phyloP scores from a whole-genome alignment of 2,329 filamentous ascomycete species.

The Lasiodiplodia sp. region DNA sequence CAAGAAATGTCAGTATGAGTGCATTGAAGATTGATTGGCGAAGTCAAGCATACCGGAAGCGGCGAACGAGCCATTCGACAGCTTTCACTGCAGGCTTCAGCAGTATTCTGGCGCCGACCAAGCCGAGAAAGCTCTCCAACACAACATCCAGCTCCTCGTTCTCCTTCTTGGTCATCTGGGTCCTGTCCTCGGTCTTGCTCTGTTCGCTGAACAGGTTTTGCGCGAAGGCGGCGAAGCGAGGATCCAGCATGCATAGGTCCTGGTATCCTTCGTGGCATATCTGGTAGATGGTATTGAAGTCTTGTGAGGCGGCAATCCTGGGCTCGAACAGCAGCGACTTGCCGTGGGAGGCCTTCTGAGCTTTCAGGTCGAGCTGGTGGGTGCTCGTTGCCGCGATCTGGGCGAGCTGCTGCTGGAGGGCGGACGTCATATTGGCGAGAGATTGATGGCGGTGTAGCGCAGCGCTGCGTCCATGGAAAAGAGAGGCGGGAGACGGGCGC shows the following conservation, averaged over 20 bases:
- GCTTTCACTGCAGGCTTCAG: constrained; percentile 89
- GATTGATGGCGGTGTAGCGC: not conserved
- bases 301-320: constrained; percentile 83
- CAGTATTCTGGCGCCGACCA: constrained; percentile 77
- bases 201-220: constrained; percentile 89
- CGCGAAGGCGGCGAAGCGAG: constrained; percentile 76
- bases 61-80: constrained; percentile 91
- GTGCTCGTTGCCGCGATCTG: constrained; percentile 90
- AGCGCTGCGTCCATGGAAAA: constrained; percentile 39
- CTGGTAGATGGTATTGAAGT: constrained; percentile 85
- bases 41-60: constrained; percentile 72
- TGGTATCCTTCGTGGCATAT: constrained; percentile 89
- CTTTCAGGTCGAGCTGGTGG: constrained; percentile 88
- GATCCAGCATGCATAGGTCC: constrained; percentile 87
- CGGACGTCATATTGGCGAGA: constrained; percentile 72
- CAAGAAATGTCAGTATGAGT: constrained; percentile 23
- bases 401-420: constrained; percentile 92
- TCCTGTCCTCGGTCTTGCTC: constrained; percentile 87
- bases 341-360: constrained; percentile 88
- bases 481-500: constrained; percentile 22
- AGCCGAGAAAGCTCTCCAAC: constrained; percentile 81
- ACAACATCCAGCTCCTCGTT: constrained; percentile 82
- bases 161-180: constrained; percentile 80
- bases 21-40: constrained; percentile 31
- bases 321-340: constrained; percentile 95